Percentiles rank a stretch among this genome's conserved stretches.
Conservation (phyloP, 306 rosid species). For the Sechiopsis laciniata region DNA sequence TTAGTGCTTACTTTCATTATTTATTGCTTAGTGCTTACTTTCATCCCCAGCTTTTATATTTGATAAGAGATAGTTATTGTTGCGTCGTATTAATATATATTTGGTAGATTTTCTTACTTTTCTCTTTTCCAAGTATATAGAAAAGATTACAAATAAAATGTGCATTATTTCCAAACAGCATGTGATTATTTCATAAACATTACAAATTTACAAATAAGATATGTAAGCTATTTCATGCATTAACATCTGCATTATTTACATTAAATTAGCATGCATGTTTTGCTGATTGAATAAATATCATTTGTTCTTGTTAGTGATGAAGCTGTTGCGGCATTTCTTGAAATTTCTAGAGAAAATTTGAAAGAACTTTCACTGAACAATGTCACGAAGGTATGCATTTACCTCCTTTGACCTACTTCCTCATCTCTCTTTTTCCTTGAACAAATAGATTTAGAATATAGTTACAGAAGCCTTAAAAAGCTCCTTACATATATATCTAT, state of each 20-base stretch:
- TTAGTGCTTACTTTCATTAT: slow-evolving; percentile 3
- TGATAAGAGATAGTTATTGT: not conserved
- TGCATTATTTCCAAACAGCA: not conserved
- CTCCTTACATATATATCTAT: not conserved
- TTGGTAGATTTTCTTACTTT: not conserved
- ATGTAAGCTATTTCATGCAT: not conserved
- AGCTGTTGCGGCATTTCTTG: slow-evolving; percentile 73
- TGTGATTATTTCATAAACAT: not conserved
- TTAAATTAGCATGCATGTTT: not conserved
- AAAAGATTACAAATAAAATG: not conserved
- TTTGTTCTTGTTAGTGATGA: slow-evolving; percentile 54
- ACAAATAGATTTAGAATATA: not conserved
- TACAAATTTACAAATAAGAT: too few relatives aligned
- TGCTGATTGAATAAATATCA: not conserved
- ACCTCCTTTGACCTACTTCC: slow-evolving; percentile 7
- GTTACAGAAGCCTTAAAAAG: not conserved
- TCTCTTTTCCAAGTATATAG: not conserved
- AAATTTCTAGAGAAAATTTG: slow-evolving; percentile 47
- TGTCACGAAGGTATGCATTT: slow-evolving; percentile 47
- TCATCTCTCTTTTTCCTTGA: slow-evolving; percentile 1
- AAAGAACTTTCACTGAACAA: slow-evolving; percentile 69
- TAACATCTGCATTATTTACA: not conserved
- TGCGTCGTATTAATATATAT: not conserved
- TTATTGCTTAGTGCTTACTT: slow-evolving; percentile 7
- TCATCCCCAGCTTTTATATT: not conserved